These are phyloP conservation scores for Keithomyces neogunnii DNA, from an alignment of 2,329 filamentous ascomycete species.

Conservation along the genomic window DNA sequence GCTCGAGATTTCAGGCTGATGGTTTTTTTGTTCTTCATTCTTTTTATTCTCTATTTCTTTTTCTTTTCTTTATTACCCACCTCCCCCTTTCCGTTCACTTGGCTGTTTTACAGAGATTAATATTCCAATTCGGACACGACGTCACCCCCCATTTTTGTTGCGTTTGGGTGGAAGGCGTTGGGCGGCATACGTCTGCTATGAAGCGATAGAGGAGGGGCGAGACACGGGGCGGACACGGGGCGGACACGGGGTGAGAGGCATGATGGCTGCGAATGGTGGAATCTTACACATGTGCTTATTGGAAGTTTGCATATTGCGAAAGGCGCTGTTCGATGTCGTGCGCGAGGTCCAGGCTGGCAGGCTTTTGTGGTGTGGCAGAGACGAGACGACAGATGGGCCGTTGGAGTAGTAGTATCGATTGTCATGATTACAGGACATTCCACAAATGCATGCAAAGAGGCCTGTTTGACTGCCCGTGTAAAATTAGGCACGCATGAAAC, in stretches of 20 bases:
- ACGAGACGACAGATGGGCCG: background rate
- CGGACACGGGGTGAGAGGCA: background rate
- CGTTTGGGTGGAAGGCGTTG: slow-evolving; percentile 2
- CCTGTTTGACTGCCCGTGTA: too few relatives aligned
- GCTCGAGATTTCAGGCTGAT: slow-evolving; percentile 3
- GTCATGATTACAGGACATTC: slow-evolving; percentile 5
- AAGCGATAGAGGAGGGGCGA: background rate
- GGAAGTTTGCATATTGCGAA: background rate
- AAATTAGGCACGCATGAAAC: too few relatives aligned
- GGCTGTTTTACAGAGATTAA: background rate
- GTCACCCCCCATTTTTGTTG: background rate
- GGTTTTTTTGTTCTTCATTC: slow-evolving; percentile 2
- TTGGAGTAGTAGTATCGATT: slow-evolving; percentile 6
- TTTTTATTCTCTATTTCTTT: background rate
- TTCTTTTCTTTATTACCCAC: background rate
- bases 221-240: background rate
- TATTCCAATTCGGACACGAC: background rate
- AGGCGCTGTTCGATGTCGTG: background rate
- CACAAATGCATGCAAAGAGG: background rate
- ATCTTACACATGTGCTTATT: background rate
- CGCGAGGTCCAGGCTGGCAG: background rate
- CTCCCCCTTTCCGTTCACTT: background rate
- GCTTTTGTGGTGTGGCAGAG: background rate
- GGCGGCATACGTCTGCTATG: background rate
- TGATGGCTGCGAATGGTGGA: background rate